Evolutionary conservation across 805 yeast genomes (phyloP), one percentile per base, ranked within the genome.

Genomic region (Starmera pachycereana): DNA sequence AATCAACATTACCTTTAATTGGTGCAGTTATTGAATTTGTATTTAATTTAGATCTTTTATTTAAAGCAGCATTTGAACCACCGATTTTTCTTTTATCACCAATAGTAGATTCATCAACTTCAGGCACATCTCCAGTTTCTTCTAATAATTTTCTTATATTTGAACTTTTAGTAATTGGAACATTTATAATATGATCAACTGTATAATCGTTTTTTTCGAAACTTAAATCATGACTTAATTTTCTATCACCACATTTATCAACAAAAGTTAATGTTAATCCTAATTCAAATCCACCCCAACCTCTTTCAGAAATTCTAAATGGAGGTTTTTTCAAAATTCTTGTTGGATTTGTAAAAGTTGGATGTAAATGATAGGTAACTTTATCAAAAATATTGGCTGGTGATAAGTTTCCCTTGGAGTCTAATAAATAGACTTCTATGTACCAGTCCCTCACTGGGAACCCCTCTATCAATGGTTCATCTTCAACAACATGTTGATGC

Each of bases 241-340:
- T 84, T 45, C 82, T 73, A 60, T 89, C 97, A 37, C 97, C 97
- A 40, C 81, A 83, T 56, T 82, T 84, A 44, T 94, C 97, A 14
- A 81, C 71, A 35, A 84, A 65, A 45, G 82, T 82, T 34, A 89
- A 67, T 29, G 83, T 71, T 44, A 92, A 79, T 32, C 84, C 84
- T 57, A 92, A 72, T 56, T 89, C 96, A 54, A 90, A 90, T 50
- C 90, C 97, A 59, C 97, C 98, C 97, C 98, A 90, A 38, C 98
- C 98, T 65, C 86, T 81, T 60, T 90, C 98, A 54, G 78, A 84
- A 42, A 90, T 81, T 55, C 65, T 74, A 64, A 89, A 90, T 10
- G 98, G 98, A 9, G 83, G 74, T 54, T 79, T 80, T 54, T 83
- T 85, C 56, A 87, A 60, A 11, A 81, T 69, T 58, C 97, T 75